Conservation (phyloP, 768 basidiomycete genomes). For the Candolleomyces aberdarensis region DNA sequence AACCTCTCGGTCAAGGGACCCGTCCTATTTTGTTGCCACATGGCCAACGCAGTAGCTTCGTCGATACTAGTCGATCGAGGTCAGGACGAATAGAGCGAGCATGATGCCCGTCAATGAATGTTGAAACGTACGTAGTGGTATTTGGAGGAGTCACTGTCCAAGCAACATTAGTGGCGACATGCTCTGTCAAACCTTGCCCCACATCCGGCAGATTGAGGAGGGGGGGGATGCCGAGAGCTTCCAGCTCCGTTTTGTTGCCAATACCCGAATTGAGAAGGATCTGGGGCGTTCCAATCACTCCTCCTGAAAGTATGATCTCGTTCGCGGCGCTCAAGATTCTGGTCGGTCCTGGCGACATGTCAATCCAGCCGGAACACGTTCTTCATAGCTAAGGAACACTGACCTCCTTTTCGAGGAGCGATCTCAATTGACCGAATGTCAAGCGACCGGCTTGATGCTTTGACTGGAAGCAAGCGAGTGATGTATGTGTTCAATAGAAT, state of each 20-base stretch:
- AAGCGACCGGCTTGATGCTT: no score
- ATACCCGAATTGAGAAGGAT: slow-evolving; percentile 20
- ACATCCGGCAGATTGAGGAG: slow-evolving; percentile 15
- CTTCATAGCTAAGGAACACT: no score
- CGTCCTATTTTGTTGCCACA: slow-evolving; percentile 7
- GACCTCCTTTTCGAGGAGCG: background rate
- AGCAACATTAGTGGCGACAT: background rate
- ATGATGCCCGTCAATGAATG: background rate
- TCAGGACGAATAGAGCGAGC: background rate
- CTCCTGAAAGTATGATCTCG: slow-evolving; percentile 18
- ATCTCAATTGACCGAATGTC: slow-evolving; percentile 6
- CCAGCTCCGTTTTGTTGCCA: slow-evolving; percentile 12
- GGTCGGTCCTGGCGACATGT: background rate
- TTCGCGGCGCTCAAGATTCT: slow-evolving; percentile 8
- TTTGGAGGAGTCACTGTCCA: background rate
- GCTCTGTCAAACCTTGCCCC: slow-evolving; percentile 17
- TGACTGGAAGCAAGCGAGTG: slow-evolving; percentile 4
- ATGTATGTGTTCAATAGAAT: slow-evolving; percentile 13
- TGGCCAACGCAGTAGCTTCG: background rate
- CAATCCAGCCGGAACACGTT: background rate
- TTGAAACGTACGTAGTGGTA: background rate
- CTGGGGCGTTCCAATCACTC: slow-evolving; percentile 16
- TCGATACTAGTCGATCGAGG: background rate
- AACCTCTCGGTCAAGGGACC: slow-evolving; percentile 2
- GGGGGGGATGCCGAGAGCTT: slow-evolving; percentile 5